Conservation (phyloP, 2,329 filamentous ascomycete species). For the Diaporthe sp. region DNA sequence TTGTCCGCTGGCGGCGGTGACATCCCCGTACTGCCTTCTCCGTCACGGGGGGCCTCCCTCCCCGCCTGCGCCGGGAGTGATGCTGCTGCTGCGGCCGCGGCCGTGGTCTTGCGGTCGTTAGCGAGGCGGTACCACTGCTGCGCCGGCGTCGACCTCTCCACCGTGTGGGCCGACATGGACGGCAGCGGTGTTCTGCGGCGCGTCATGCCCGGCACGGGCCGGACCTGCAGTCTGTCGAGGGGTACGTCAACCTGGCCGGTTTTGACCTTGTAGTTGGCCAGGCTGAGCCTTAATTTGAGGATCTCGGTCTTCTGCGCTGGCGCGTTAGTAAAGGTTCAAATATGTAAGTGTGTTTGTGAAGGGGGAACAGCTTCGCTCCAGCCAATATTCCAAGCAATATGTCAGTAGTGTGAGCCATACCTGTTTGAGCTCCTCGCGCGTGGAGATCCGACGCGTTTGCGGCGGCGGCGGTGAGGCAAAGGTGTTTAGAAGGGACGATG, state of each 20-base stretch:
- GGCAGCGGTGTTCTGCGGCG: constrained; percentile 41
- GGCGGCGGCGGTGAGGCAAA: constrained; percentile 36
- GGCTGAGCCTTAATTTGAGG: constrained; percentile 76
- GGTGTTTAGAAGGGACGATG: constrained; percentile 9
- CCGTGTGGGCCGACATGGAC: constrained; percentile 39
- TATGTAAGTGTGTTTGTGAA: neutral
- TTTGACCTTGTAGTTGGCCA: constrained; percentile 81
- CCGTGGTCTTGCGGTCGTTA: constrained; percentile 37
- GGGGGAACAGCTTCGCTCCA: neutral
- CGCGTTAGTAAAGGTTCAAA: neutral
- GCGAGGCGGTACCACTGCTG: constrained; percentile 42
- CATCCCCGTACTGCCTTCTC: constrained; percentile 30
- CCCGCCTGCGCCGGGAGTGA: constrained; percentile 1
- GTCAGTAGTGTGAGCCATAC: constrained; percentile 49
- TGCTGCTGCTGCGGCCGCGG: constrained; percentile 37
- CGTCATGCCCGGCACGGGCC: constrained; percentile 48
- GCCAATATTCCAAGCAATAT: neutral
- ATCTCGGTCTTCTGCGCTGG: constrained; percentile 72
- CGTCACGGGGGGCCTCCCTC: constrained; percentile 21
- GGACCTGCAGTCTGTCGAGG: constrained; percentile 69
- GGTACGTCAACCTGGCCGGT: constrained; percentile 79
- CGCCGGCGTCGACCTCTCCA: constrained; percentile 39
- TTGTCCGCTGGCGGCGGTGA: constrained; percentile 44
- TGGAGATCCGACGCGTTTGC: constrained; percentile 52
- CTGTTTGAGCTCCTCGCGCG: constrained; percentile 67